phyloP scores from a whole-genome alignment of 1,284 basidiomycete genomes.

The Ceratobasidium sp. region DNA sequence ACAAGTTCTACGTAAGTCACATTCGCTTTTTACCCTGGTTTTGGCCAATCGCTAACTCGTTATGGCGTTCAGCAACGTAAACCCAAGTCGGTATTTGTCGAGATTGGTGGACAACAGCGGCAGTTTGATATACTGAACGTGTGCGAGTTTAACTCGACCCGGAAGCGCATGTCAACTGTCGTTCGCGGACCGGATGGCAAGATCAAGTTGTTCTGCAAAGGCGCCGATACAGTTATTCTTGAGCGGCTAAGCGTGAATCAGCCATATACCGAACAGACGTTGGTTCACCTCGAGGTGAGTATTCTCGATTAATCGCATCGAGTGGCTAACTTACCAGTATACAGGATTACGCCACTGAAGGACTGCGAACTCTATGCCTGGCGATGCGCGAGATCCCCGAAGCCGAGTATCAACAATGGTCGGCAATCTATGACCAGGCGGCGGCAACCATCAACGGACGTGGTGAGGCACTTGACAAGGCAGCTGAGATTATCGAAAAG shows the following conservation, averaged over 20 bases:
- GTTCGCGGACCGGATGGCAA: constrained; percentile 87
- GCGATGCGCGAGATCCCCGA: constrained; percentile 91
- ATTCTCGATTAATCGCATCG: constrained; percentile 16
- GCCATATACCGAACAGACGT: constrained; percentile 83
- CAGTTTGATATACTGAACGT: constrained; percentile 96
- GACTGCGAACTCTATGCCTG: constrained; percentile 94
- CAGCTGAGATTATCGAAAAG: constrained; percentile 95
- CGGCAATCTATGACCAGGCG: constrained; percentile 85
- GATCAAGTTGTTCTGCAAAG: constrained; percentile 96
- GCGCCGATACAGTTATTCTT: constrained; percentile 96
- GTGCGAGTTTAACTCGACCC: constrained; percentile 97
- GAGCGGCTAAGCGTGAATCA: constrained; percentile 83
- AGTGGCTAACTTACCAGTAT: constrained; percentile 3
- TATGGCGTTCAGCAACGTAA: constrained; percentile 76
- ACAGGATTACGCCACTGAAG: constrained; percentile 95
- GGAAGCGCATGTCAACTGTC: constrained; percentile 97
- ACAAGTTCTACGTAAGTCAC: constrained; percentile 84
- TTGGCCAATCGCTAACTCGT: constrained; percentile 16
- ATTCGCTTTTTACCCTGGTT: neutral
- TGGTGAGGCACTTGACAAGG: constrained; percentile 91
- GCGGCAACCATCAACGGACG: constrained; percentile 92
- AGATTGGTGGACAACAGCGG: constrained; percentile 71
- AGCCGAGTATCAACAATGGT: constrained; percentile 91
- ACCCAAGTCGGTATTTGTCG: constrained; percentile 92
- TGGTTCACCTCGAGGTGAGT: constrained; percentile 86